Evolutionary conservation across 1,284 basidiomycete genomes (phyloP).

Genomic region (Waitea zeae): DNA sequence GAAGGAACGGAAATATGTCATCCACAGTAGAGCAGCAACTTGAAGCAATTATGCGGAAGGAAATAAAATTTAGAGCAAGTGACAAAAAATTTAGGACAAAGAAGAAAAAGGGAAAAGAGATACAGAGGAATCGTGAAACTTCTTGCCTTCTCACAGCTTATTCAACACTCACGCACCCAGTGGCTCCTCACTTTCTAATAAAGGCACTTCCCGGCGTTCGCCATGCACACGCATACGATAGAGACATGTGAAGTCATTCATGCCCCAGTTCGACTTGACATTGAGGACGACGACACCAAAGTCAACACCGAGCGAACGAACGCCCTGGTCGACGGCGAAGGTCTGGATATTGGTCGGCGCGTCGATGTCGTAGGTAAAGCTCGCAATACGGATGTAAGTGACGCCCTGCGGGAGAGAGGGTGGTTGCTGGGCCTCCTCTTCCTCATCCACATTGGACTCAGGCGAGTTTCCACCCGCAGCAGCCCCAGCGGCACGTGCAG

Average conservation of each 20-base stretch:
- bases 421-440: constrained; percentile 26
- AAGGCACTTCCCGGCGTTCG: too few relatives aligned
- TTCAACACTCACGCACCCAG: too few relatives aligned
- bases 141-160: too few relatives aligned
- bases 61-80: too few relatives aligned
- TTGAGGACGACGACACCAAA: constrained; percentile 68
- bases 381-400: constrained; percentile 58
- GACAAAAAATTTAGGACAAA: too few relatives aligned
- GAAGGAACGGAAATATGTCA: too few relatives aligned
- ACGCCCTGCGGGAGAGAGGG: constrained; percentile 30
- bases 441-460: constrained; percentile 14
- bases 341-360: constrained; percentile 65
- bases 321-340: constrained; percentile 57
- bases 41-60: too few relatives aligned
- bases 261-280: constrained; percentile 79
- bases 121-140: too few relatives aligned
- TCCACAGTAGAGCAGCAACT: too few relatives aligned
- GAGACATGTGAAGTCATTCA: constrained; percentile 70
- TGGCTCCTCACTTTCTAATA: too few relatives aligned
- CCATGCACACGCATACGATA: constrained; percentile 79
- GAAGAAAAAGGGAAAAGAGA: neutral
- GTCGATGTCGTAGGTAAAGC: constrained; percentile 67
- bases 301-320: constrained; percentile 55
- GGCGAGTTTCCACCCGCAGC: constrained; percentile 19
- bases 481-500: too few relatives aligned